phyloP scores from a whole-genome alignment of 495 filamentous ascomycete genomes.

The Aspergillus bridgeri region DNA sequence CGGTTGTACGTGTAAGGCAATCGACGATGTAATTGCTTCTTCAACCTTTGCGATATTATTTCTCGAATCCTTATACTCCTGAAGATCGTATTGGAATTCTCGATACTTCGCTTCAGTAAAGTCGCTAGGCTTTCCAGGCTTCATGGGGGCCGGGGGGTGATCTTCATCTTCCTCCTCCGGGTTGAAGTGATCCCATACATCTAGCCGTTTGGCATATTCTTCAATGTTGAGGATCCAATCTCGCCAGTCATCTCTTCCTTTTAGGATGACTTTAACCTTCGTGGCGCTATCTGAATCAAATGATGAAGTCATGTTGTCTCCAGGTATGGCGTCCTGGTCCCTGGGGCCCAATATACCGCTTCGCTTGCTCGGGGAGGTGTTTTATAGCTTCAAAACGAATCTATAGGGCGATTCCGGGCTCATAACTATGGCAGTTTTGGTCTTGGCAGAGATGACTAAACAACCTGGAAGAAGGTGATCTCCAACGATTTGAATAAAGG shows the following conservation, averaged over 20 bases:
- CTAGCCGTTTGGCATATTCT: background rate
- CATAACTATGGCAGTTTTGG: too few species aligned
- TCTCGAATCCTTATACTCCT: background rate
- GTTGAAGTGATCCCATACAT: background rate
- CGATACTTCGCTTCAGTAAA: background rate
- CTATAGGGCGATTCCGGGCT: too few species aligned
- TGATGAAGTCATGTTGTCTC: background rate
- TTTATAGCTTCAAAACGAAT: too few species aligned
- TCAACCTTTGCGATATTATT: background rate
- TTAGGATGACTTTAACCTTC: background rate
- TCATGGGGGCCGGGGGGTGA: background rate
- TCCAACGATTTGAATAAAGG: too few species aligned
- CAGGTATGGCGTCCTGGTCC: too few species aligned
- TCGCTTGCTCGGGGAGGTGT: too few species aligned
- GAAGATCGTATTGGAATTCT: background rate
- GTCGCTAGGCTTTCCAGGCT: background rate
- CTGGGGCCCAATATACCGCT: too few species aligned
- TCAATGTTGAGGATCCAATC: background rate
- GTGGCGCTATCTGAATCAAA: background rate
- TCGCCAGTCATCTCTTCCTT: background rate
- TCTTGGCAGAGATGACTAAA: too few species aligned
- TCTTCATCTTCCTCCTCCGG: too few species aligned
- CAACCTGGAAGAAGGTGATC: too few species aligned
- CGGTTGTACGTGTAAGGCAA: background rate
- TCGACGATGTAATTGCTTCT: background rate